A percentile compares a stretch with the other conserved stretches of the same genome.
Conservation (phyloP, 2,329 filamentous ascomycete species). For the Colletotrichum falcatum region DNA sequence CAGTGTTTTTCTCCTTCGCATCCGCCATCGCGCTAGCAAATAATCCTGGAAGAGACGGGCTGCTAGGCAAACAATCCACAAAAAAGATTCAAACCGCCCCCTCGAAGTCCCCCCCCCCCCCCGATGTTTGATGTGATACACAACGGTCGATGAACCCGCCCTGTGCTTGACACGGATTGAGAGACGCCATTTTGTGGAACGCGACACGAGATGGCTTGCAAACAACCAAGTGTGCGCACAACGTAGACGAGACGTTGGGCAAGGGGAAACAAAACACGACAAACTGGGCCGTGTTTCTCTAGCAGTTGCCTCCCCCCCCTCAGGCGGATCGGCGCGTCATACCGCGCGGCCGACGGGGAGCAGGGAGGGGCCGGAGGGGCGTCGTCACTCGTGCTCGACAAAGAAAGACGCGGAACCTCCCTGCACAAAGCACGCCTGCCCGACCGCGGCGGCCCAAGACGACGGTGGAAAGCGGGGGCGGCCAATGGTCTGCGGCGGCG, state of each 20-base stretch:
- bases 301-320: neutral
- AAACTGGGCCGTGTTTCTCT: no score
- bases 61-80: slow-evolving; percentile 16
- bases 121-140: neutral
- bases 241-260: neutral
- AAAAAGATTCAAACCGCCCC: neutral
- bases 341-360: neutral
- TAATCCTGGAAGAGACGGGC: slow-evolving; percentile 19
- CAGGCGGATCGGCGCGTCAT: neutral
- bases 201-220: neutral
- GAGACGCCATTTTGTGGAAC: neutral
- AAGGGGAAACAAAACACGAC: neutral
- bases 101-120: neutral
- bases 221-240: neutral
- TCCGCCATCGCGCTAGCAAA: neutral
- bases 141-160: no score
- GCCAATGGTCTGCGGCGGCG: neutral
- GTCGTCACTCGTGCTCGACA: slow-evolving; percentile 18
- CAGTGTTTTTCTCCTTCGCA: slow-evolving; percentile 2
- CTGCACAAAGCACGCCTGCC: slow-evolving; percentile 37
- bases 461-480: neutral
- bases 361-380: neutral
- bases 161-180: neutral
- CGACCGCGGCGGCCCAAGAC: slow-evolving; percentile 31
- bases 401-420: slow-evolving; percentile 1